These are phyloP conservation scores for Cyanidioschyzon merolae DNA, from an alignment of 23 red algal species.

Conservation along the genomic window DNA sequence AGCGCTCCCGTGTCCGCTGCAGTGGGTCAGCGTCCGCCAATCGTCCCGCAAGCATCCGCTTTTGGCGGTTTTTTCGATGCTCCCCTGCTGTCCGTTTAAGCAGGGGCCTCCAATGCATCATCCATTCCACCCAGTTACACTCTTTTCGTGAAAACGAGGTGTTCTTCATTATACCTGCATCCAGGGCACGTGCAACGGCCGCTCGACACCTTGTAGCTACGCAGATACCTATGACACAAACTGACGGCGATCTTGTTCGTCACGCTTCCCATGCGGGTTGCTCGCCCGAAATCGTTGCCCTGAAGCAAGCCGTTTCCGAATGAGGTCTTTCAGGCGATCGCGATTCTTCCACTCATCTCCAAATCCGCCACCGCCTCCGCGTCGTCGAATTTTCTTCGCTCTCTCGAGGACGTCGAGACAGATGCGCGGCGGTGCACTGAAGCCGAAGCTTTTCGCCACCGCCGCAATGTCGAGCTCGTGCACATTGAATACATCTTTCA, in stretches of 20 bases:
- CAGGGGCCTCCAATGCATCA: too few relatives aligned
- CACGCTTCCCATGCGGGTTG: slow-evolving; percentile 65
- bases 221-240: too few relatives aligned
- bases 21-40: too few relatives aligned
- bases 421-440: slow-evolving; percentile 60
- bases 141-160: too few relatives aligned
- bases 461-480: slow-evolving; percentile 73
- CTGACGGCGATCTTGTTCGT: background rate
- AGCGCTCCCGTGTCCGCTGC: too few relatives aligned
- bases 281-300: slow-evolving; percentile 70
- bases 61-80: too few relatives aligned
- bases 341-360: slow-evolving; percentile 38
- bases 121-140: too few relatives aligned
- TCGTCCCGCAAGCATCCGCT: too few relatives aligned
- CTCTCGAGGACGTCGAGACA: slow-evolving; percentile 39
- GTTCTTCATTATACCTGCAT: too few relatives aligned
- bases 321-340: slow-evolving; percentile 34
- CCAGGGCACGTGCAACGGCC: too few relatives aligned
- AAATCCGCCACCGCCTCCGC: slow-evolving; percentile 60
- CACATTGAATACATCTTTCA: slow-evolving; percentile 97
- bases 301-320: slow-evolving; percentile 25
- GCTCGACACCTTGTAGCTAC: too few relatives aligned
- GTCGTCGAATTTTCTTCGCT: slow-evolving; percentile 30
- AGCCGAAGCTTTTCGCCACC: slow-evolving; percentile 88
- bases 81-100: too few relatives aligned